Conservation (phyloP, 116 monocot genomes). For the Phalaenopsis hybrid region DNA sequence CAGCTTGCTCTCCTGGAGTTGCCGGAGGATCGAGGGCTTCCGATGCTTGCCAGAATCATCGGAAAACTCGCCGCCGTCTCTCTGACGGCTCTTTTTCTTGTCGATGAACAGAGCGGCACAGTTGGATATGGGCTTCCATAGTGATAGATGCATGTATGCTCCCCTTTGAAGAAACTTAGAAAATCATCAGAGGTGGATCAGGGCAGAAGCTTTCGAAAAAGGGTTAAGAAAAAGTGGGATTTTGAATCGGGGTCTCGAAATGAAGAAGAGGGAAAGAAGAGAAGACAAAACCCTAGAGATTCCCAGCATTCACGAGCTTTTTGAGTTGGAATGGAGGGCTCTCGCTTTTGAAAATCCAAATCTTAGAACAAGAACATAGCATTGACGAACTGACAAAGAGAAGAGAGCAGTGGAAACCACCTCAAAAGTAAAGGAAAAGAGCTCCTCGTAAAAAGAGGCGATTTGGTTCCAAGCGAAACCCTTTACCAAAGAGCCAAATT, state of each 20-base stretch:
- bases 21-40: conserved; percentile 37
- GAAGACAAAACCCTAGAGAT: conserved; percentile 13
- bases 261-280: conserved; percentile 7
- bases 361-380: conserved; percentile 11
- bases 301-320: conserved; percentile 6
- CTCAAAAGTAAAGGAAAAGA: conserved; percentile 6
- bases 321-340: conserved; percentile 4
- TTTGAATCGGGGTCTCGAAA: background rate
- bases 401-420: background rate
- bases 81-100: conserved; percentile 44
- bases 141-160: conserved; percentile 68
- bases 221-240: background rate
- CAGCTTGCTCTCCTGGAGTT: conserved; percentile 74
- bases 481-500: background rate
- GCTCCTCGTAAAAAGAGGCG: background rate
- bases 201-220: background rate
- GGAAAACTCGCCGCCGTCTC: conserved; percentile 8
- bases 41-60: conserved; percentile 17
- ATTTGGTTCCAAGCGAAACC: background rate
- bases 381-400: background rate
- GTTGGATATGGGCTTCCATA: conserved; percentile 93
- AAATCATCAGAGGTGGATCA: conserved; percentile 14
- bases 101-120: conserved; percentile 69
- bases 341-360: conserved; percentile 12
- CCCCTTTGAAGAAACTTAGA: conserved; percentile 1